Conservation (phyloP, 78 protist species). For the Paratrimastix pyriformis region DNA sequence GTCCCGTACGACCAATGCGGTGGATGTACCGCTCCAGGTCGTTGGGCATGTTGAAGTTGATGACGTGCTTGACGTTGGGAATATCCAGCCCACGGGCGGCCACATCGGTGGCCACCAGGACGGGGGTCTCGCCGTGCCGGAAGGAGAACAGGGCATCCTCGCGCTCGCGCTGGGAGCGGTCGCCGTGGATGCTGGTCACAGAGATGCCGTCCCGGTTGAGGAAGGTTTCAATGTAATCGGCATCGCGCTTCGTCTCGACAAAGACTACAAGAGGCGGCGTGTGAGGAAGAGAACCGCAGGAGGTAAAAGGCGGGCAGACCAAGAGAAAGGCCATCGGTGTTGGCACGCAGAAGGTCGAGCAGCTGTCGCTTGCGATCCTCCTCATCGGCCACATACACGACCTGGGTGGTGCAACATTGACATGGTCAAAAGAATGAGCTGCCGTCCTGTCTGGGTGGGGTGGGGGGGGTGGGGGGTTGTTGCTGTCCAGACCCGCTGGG, state of each 20-base stretch:
- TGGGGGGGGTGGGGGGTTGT: too few relatives aligned
- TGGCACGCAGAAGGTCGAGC: too few relatives aligned
- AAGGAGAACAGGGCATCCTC: conserved; percentile 73
- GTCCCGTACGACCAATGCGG: conserved; percentile 38
- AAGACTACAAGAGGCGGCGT: too few relatives aligned
- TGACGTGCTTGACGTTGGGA: conserved; percentile 86
- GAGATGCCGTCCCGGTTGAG: conserved; percentile 43
- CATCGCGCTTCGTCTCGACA: conserved; percentile 76
- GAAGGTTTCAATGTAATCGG: conserved; percentile 73
- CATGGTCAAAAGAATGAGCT: too few relatives aligned
- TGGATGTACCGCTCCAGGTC: conserved; percentile 68
- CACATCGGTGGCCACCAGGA: conserved; percentile 94
- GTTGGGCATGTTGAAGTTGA: conserved; percentile 92
- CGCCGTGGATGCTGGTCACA: conserved; percentile 91
- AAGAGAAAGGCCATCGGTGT: too few relatives aligned
- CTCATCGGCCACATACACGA: too few relatives aligned
- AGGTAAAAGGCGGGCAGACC: too few relatives aligned
- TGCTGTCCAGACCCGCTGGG: neutral
- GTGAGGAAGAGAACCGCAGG: too few relatives aligned
- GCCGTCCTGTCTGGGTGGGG: too few relatives aligned
- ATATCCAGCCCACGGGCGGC: conserved; percentile 95
- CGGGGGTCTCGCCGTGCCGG: conserved; percentile 50
- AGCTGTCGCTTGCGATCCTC: too few relatives aligned
- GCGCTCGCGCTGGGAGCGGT: conserved; percentile 87
- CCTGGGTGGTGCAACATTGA: too few relatives aligned